Evolutionary conservation across 352 stramenopile species (phyloP), one percentile per base, ranked within the genome.

Genomic region (Globisporangium iwayamae): DNA sequence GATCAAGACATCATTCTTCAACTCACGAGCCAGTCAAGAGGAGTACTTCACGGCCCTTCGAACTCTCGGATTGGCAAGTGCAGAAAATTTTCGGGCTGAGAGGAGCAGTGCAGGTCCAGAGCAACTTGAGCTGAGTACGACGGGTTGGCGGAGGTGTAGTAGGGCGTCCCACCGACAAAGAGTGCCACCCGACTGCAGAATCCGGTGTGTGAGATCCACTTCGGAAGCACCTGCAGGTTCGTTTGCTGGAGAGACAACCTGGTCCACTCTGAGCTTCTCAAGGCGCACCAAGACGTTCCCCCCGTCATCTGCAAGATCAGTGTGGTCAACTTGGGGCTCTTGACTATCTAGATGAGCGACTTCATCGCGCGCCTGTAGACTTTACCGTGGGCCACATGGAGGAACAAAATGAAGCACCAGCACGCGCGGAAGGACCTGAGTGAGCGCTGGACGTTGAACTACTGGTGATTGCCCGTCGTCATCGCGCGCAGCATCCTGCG

Each of bases 401-500:
- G 11, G 3, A 39, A 10, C 34, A 39, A 10, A 10, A 53, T 53
- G 22, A 53, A 22, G 32, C 47, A 34, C 47, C 47, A 53, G 20
- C 11, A 34, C 22, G 30, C 47, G 10, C 47, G 47, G 47, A 34
- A 53, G 4, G 47, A 22, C 3, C 47, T 22, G 30, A 11, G 47
- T 5, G 22, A 54, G 48, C 48, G 20, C 48, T 36, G 48, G 22
- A 54, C 48, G 48, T 36, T 54, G 48, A 54, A 34, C 22, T 54
- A 22, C 48, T 54, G 48, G 22, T 36, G 22, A 5, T 36, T 54
- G 22, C 25, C 22, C 48, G 22, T 34, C 13, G 48, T 54, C 22
- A 22, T 34, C 48, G 30, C 4, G 28, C 48, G 48, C 48, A 38
- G 48, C 25, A 55, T 55, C 48, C 48, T 55, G 25, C 13, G 25